phyloP scores from a whole-genome alignment of 768 basidiomycete species.

The Suillus bovinus region DNA sequence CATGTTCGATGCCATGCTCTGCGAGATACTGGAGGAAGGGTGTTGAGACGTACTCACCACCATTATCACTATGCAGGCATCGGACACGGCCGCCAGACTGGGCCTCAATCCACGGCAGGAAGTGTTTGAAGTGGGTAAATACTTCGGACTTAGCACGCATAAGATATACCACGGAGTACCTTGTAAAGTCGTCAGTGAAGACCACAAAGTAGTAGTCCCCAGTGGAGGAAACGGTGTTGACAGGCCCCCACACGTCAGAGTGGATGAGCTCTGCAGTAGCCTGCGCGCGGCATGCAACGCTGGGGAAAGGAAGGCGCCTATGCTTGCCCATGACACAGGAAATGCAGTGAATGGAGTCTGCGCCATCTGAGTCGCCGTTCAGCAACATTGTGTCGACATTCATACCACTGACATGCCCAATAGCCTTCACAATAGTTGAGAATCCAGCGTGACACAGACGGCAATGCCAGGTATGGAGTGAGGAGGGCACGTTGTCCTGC shows the following conservation, averaged over 20 bases:
- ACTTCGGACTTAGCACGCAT: background rate
- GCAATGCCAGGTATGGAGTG: no score
- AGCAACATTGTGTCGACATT: no score
- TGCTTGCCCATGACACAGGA: constrained; percentile 39
- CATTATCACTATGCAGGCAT: constrained; percentile 10
- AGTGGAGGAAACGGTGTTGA: background rate
- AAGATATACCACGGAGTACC: background rate
- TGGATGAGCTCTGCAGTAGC: constrained; percentile 2
- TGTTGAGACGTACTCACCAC: constrained; percentile 15
- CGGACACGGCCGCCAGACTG: constrained; percentile 1
- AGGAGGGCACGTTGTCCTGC: no score
- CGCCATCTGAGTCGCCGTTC: background rate
- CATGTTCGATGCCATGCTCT: constrained; percentile 2
- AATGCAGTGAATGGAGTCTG: constrained; percentile 20
- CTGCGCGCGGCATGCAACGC: background rate
- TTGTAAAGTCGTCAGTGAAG: constrained; percentile 10
- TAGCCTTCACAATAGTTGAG: no score
- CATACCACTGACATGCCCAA: no score
- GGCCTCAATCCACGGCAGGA: background rate
- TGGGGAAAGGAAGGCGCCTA: constrained; percentile 31
- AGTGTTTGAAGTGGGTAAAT: background rate
- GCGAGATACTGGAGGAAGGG: constrained; percentile 5
- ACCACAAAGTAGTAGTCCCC: constrained; percentile 10
- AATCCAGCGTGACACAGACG: no score
- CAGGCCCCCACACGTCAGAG: constrained; percentile 19